Base-by-base conservation (phyloP, 2,329 filamentous ascomycete species). In the Verticillium isaacii region DNA sequence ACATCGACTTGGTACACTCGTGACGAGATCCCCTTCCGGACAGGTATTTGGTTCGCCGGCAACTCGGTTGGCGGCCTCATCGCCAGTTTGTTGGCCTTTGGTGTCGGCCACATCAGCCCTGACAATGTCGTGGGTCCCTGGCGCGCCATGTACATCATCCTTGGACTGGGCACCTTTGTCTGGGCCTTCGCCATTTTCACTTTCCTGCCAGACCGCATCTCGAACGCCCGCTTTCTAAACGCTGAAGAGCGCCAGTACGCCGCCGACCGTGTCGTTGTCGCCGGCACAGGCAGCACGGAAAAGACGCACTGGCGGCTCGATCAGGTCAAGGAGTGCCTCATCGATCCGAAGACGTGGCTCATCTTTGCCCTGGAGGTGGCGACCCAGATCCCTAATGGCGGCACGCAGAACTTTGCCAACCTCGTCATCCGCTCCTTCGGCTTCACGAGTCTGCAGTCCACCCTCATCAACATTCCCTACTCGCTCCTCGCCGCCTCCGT, bases 351-450 rank as follows among this genome's bases (percentile, higher is more conserved):
- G 70, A 85, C 84, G 0, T 88, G 84, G 84, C 73, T 87, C 57
- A 78, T 88, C 56, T 78, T 85, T 62, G 74, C 73, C 2, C 78
- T 88, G 25, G 77, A 80, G 25, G 64, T 87, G 5, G 70, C 82
- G 2, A 82, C 78, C 2, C 82, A 85, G 70, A 86, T 88, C 29
- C 85, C 86, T 50, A 89, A 88, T 64, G 85, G 85, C 36, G 85
- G 86, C 29, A 85, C 83, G 0, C 81, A 84, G 66, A 83, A 80
- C 66, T 87, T 87, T 57, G 80, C 81, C 50, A 86, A 85, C 67
- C 77, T 86, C 39, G 81, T 86, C 60, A 77, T 86, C 68, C 77
- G 74, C 56, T 83, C 81, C 5, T 85, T 86, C 58, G 81, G 82
- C 9, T 86, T 85, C 69, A 81, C 80, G 0, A 77, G 78, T 41